These are phyloP conservation scores for Tetracladium setigerum DNA, from an alignment of 495 filamentous ascomycete species.

Conservation along the genomic window DNA sequence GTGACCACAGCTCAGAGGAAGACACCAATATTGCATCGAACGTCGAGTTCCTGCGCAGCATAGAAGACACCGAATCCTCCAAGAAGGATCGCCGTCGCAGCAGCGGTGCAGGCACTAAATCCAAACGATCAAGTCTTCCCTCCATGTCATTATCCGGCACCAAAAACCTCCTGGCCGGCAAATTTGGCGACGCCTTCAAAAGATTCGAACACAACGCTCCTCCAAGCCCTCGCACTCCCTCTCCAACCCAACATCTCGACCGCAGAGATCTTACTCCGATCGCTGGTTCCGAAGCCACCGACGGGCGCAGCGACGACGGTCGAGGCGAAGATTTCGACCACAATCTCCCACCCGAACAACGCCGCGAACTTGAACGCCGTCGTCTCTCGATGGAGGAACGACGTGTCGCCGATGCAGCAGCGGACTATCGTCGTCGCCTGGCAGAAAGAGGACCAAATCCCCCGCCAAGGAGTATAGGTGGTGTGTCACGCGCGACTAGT, in stretches of 20 bases:
- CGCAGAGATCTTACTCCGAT: slow-evolving; percentile 59
- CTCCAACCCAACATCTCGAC: slow-evolving; percentile 45
- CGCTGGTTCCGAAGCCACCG: slow-evolving; percentile 67
- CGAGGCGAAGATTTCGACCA: slow-evolving; percentile 44
- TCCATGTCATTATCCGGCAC: slow-evolving; percentile 51
- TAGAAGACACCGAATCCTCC: slow-evolving; percentile 65
- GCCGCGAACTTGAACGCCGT: slow-evolving; percentile 80
- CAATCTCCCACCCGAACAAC: slow-evolving; percentile 79
- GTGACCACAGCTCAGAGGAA: slow-evolving; percentile 39
- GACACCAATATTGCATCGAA: slow-evolving; percentile 73
- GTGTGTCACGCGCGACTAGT: slow-evolving; percentile 59
- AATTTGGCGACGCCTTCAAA: slow-evolving; percentile 94
- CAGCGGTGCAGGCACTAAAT: slow-evolving; percentile 54
- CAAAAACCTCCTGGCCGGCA: slow-evolving; percentile 80
- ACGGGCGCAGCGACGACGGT: slow-evolving; percentile 61
- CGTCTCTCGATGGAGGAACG: slow-evolving; percentile 84
- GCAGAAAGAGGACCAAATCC: slow-evolving; percentile 46
- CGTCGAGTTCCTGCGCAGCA: slow-evolving; percentile 76
- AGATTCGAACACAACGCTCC: slow-evolving; percentile 68
- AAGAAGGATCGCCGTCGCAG: slow-evolving; percentile 65
- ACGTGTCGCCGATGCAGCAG: slow-evolving; percentile 86
- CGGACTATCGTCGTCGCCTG: slow-evolving; percentile 76
- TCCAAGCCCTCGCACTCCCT: slow-evolving; percentile 41
- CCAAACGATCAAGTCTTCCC: slow-evolving; percentile 75
- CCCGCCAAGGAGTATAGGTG: slow-evolving; percentile 41